These are phyloP conservation scores for Pseudoneurospora amorphoporcata DNA, from an alignment of 495 filamentous ascomycete species.

Conservation along the genomic window DNA sequence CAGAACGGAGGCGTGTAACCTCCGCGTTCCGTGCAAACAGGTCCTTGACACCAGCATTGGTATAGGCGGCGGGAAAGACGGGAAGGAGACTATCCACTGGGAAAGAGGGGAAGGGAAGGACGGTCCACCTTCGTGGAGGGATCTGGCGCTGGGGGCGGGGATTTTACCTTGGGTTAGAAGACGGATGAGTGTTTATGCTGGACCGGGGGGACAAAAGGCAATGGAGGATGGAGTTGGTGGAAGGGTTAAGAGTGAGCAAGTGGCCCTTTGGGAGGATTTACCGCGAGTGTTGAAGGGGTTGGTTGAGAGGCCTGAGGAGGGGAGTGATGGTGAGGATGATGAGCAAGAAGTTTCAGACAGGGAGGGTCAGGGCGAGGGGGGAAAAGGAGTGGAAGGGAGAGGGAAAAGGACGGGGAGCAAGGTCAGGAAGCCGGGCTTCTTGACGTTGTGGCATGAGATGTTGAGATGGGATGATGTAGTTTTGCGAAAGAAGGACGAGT, in stretches of 20 bases:
- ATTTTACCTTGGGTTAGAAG: background rate
- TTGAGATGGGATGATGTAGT: background rate
- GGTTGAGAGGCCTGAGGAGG: background rate
- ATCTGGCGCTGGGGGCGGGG: background rate
- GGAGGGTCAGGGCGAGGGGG: background rate
- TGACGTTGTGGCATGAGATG: background rate
- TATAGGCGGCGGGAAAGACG: background rate
- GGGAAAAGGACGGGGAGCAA: background rate
- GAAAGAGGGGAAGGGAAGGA: background rate
- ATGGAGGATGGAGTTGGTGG: background rate
- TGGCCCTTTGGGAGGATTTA: background rate
- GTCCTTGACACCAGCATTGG: background rate
- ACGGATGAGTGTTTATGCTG: background rate
- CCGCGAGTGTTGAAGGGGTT: background rate
- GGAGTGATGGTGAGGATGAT: background rate
- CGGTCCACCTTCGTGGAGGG: background rate
- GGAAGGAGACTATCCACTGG: background rate
- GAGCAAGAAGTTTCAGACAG: background rate
- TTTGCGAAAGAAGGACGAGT: background rate
- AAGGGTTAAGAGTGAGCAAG: background rate
- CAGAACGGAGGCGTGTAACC: background rate
- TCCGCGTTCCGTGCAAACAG: fast-evolving
- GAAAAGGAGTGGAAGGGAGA: background rate
- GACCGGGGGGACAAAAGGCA: background rate
- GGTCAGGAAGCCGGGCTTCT: background rate